Percentiles rank a stretch among this genome's conserved stretches.
phyloP scores from a whole-genome alignment of 495 filamentous ascomycete genomes.

The Terfezia claveryi region DNA sequence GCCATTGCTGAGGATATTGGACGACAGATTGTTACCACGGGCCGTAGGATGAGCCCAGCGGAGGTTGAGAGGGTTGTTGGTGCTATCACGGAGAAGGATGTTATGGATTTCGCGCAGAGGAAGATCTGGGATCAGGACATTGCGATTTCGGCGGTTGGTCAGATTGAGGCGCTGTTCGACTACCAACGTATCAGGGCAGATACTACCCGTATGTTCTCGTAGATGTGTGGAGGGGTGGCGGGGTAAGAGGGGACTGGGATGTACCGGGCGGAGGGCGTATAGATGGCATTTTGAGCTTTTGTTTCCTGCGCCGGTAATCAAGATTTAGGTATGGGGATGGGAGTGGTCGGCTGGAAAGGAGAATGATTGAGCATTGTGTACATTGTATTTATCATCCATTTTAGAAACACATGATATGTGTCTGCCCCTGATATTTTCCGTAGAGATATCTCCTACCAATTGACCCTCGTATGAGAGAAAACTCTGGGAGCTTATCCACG shows the following conservation, averaged over 20 bases:
- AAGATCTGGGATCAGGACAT: conserved; percentile 96
- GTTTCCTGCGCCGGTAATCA: no score
- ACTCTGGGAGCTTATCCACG: no score
- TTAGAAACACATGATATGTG: no score
- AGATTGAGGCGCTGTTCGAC: conserved; percentile 73
- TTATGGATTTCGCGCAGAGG: conserved; percentile 76
- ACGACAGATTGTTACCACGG: conserved; percentile 92
- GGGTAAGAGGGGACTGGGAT: not conserved
- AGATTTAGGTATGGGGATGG: no score
- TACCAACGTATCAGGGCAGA: conserved; percentile 74
- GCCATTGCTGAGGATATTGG: conserved; percentile 96
- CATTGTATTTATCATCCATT: no score
- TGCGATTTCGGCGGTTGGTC: conserved; percentile 75
- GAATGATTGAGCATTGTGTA: no score
- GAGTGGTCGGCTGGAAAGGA: no score
- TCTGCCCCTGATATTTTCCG: no score
- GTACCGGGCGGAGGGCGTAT: not conserved
- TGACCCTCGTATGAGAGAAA: no score
- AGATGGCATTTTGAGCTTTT: not conserved
- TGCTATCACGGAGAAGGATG: conserved; percentile 80
- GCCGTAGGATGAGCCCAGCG: conserved; percentile 67
- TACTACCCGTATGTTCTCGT: conserved; percentile 54
- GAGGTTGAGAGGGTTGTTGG: conserved; percentile 86
- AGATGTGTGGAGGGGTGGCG: not conserved
- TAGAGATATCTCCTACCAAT: no score